Evolutionary conservation across 192 early-diverging fungal species (phyloP), one percentile per base, ranked within the genome.

Genomic region (Coemansia sp.): DNA sequence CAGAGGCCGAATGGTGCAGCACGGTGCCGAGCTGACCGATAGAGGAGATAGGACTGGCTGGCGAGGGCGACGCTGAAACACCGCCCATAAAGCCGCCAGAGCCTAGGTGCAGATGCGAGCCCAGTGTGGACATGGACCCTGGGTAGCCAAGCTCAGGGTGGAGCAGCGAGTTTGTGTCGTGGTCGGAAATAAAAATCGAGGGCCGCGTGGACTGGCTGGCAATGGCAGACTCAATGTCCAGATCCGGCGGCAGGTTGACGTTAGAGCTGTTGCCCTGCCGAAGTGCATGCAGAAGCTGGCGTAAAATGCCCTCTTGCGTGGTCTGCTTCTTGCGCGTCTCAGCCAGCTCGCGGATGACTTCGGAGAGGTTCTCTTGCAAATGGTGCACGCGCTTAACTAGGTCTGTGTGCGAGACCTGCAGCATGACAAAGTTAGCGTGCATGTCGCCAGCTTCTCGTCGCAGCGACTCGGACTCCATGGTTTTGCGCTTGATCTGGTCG

Each of bases 401-500:
- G 48, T 91, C 89, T 17, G 84, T 82, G 67, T 93, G 92, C 9
- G 86, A 82, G 14, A 87, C 83, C 75, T 92, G 89, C 49, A 93
- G 75, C 84, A 92, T 86, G 21, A 86, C 84, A 67, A 93, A 82
- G 68, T 91, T 90, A 5, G 74, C 83, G 21, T 89, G 83, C 36
- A 95, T 44, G 64, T 95, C 92, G 15, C 88, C 89, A 9, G 88
- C 86, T 49, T 90, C 91, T 47, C 89, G 75, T 31, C 91, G 71
- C 66, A 85, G 68, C 21, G 85, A 74, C 54, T 93, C 93, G 14
- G 91, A 85, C 55, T 95, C 93, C 85, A 93, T 91, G 3, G 93
- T 85, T 70, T 95, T 95, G 59, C 94, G 85, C 68, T 94, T 93
- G 71, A 96, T 96, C 61, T 94, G 92, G 65, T 96, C 91, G 15